Conservation (phyloP, 352 stramenopile genomes). For the Aphanomyces cochlioides region DNA sequence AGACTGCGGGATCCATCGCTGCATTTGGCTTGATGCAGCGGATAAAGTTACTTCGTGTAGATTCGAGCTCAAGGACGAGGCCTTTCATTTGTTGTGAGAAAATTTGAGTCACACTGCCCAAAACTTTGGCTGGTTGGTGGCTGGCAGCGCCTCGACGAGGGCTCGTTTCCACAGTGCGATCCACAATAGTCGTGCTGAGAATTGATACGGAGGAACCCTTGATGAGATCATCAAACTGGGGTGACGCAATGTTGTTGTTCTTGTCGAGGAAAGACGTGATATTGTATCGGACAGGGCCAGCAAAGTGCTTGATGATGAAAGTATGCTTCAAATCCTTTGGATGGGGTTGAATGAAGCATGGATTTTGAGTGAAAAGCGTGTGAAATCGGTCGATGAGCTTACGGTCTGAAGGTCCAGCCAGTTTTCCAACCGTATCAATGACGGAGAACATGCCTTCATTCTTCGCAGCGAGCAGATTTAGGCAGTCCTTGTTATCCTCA, state of each 20-base stretch:
- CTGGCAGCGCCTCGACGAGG: slow-evolving; percentile 40
- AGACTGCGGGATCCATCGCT: slow-evolving; percentile 28
- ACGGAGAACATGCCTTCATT: slow-evolving; percentile 13
- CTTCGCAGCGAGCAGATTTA: slow-evolving; percentile 9
- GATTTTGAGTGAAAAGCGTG: slow-evolving; percentile 34
- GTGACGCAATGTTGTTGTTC: slow-evolving; percentile 36
- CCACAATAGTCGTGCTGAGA: slow-evolving; percentile 71
- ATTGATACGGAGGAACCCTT: slow-evolving; percentile 18
- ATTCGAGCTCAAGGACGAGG: slow-evolving; percentile 38
- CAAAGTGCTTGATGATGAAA: slow-evolving; percentile 38
- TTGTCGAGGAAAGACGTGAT: slow-evolving; percentile 41
- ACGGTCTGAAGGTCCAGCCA: slow-evolving; percentile 18
- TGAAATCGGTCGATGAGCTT: slow-evolving; percentile 35
- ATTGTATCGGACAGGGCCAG: slow-evolving; percentile 37
- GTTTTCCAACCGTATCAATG: slow-evolving; percentile 72
- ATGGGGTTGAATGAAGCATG: slow-evolving; percentile 69
- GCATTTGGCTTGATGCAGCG: slow-evolving; percentile 39
- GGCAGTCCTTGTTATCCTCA: slow-evolving; percentile 58
- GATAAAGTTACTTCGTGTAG: slow-evolving; percentile 43
- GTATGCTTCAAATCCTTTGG: slow-evolving; percentile 62
- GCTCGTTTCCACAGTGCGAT: slow-evolving; percentile 42
- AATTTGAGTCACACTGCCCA: slow-evolving; percentile 31
- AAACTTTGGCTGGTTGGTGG: slow-evolving; percentile 32
- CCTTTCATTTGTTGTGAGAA: slow-evolving; percentile 42
- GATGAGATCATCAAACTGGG: slow-evolving; percentile 32